Base-by-base conservation (phyloP, 352 stramenopile species). In the Globisporangium cederbergense region DNA sequence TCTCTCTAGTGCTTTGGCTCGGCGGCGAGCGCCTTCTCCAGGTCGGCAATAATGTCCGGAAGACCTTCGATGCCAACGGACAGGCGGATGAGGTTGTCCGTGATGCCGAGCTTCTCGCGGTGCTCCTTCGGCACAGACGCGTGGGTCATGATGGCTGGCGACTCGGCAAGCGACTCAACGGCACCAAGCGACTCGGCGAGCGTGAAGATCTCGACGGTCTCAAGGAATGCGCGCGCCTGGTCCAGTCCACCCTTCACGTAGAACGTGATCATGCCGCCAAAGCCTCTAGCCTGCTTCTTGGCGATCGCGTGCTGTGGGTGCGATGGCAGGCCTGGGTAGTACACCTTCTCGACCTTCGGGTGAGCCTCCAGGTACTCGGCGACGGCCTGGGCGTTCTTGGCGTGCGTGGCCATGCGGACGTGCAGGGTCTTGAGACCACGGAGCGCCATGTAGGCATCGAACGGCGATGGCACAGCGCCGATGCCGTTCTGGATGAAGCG, bases 351-450 rank as follows among this genome's bases (percentile, higher is more conserved):
- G 38, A 98, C 95, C 28, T 83, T 79, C 18, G 86, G 76, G 76
- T 98, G 93, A 4, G 71, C 70, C 64, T 97, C 74, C 20, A 99
- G 77, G 64, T 88, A 98, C 66, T 94, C 71, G 5, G 96, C 96
- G 5, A 99, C 81, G 43, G 88, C 89, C 50, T 97, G 76, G 8
- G 95, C 84, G 74, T 98, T 99, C 70, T 98, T 93, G 47, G 84
- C 96, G 72, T 98, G 93, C n/a, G 88, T 76, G 45, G 97, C 92
- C 82, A 98, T 97, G 57, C 97, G 89, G 58, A 99, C 79, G 60
- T 87, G 82, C 32, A 99, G 76, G 25, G 97, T 99, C 80, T 99
- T 98, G 55, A 99, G 83, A 18, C 97, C 97, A 64, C 97, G 94
- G 18, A 98, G 78, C 7, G 97, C 78, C 72, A 98, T 84, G 80